Evolutionary conservation across 1,284 basidiomycete species (phyloP).

Genomic region (Pisolithus thermaeus): DNA sequence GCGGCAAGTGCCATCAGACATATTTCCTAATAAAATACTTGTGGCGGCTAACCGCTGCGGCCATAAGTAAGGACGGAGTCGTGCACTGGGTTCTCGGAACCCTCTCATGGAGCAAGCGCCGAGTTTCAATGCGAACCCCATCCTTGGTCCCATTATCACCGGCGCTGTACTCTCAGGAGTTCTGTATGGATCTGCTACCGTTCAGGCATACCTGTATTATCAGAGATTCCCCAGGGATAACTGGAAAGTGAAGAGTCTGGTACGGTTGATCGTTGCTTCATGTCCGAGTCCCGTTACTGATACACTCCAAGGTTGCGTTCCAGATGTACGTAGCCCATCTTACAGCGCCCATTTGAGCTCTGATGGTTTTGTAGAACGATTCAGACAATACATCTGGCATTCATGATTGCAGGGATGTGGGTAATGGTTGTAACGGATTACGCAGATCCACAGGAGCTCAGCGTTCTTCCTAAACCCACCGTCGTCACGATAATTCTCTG

Average conservation of each 20-base stretch:
- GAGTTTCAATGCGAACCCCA: background rate
- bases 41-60: background rate
- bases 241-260: background rate
- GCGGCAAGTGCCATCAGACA: background rate
- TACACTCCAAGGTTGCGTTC: background rate
- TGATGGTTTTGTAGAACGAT: background rate
- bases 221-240: background rate
- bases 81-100: background rate
- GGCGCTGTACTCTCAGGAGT: background rate
- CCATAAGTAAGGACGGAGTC: background rate
- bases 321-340: background rate
- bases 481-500: background rate
- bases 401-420: conserved; percentile 1
- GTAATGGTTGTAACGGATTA: background rate
- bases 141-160: background rate
- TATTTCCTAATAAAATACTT: background rate
- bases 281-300: background rate
- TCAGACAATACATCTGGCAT: background rate
- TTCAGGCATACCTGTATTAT: background rate
- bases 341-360: background rate
- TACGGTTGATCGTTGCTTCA: background rate
- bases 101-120: background rate
- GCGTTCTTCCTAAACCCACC: background rate
- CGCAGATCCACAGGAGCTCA: background rate
- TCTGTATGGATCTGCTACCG: background rate